Conservation (phyloP, 202 grass and related monocot species). For the Saccharum hybrid region DNA sequence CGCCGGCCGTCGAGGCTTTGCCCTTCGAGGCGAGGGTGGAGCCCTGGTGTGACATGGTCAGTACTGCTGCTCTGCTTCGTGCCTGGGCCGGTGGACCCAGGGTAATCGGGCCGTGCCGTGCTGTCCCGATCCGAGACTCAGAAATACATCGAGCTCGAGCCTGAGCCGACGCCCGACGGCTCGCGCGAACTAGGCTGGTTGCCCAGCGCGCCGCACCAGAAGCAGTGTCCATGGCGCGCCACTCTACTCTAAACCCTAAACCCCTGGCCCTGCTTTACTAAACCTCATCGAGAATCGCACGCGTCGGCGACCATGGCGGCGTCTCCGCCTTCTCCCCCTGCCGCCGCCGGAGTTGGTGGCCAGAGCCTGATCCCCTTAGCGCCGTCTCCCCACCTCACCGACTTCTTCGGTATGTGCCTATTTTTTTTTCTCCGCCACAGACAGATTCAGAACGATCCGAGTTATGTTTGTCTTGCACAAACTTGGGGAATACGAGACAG, state of each 20-base stretch:
- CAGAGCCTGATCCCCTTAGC: neutral
- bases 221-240: neutral
- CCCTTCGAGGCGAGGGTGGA: neutral
- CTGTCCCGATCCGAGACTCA: too few relatives aligned
- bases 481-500: neutral
- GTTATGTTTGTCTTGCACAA: neutral
- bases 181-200: too few relatives aligned
- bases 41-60: neutral
- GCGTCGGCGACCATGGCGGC: slow-evolving; percentile 42
- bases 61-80: neutral
- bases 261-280: neutral
- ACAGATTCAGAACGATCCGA: neutral
- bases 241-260: slow-evolving; percentile 49
- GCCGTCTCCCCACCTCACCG: slow-evolving; percentile 36
- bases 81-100: neutral
- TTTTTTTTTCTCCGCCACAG: neutral
- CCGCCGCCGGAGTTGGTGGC: neutral
- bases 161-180: neutral
- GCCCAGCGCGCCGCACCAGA: too few relatives aligned
- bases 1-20: neutral
- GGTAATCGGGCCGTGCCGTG: too few relatives aligned
- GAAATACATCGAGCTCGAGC: neutral
- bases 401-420: slow-evolving; percentile 44
- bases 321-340: slow-evolving; percentile 24
- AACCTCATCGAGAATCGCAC: slow-evolving; percentile 19